Evolutionary conservation across 2,329 filamentous ascomycete genomes (phyloP), one percentile per base, ranked within the genome.

Genomic region (Trichoderma sp.): DNA sequence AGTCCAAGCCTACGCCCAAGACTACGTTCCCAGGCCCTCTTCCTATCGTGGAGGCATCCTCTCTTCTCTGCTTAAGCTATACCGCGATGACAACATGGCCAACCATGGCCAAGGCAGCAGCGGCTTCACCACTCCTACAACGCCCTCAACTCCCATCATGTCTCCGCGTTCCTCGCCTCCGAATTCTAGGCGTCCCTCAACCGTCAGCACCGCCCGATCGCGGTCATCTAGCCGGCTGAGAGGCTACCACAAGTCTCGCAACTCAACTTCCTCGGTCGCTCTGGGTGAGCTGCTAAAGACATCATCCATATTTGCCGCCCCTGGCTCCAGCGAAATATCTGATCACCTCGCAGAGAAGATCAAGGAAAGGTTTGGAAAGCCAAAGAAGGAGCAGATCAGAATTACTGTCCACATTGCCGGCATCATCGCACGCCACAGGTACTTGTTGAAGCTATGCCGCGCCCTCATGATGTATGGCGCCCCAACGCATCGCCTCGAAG

Each of bases 401-500:
- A 87, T 88, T 71, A 87, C 84, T 0, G 79, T 85, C 10, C 86
- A 88, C 71, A 89, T 90, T 69, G 87, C 87, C 5, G 83, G 87
- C 70, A 94, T 91, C 17, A 85, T 97, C 22, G 89, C 89, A 39
- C 87, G 93, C 3, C 93, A 97, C 73, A 87, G 88, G 65, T 97
- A 97, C 76, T 84, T 97, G 13, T 85, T 94, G 65, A 93, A 92
- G 76, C 86, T 97, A 45, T 97, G 94, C 76, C 88, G 89, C 48
- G 92, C 92, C 1, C 81, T 97, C 68, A 97, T 97, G 93, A 84
- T 89, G 75, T 97, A 92, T 71, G 94, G 94, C 13, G 94, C 94
- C 1, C 94, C 94, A 1, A 97, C 93, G 0, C 94, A 97, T 80
- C 89, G 94, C 12, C 82, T 97, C 22, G 94, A 97, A 78, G 91